Evolutionary conservation across 148 eudicot species (phyloP), one percentile per base, ranked within the genome.

Genomic region (Pouteria glomerata): DNA sequence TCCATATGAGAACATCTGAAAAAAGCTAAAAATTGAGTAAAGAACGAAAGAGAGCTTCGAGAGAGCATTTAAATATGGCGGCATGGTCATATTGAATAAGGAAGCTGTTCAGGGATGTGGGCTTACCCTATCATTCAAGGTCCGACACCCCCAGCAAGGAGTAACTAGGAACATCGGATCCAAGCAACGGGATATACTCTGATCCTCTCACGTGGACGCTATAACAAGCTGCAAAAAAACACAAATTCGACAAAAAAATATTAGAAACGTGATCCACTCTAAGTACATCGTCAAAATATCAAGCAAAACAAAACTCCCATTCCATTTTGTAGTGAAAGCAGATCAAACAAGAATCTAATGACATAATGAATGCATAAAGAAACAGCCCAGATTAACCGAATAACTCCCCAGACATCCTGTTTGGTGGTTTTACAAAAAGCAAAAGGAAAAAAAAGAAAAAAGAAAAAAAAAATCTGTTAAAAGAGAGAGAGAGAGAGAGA

Each of bases 131-230:
- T 68, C 80, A 79, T 57, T 91, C 97, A 57, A 81, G 56, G 53
- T 84, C 93, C 7, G 87, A 52, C 62, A 81, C 79, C 42, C 91
- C 91, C 84, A 95, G 60, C 74, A 86, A 61, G 14, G 89, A 62
- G 71, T 78, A 89, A 82, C 85, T 84, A 45, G 87, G 63, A 71
- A 78, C 94, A 59, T 69, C 85, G 8, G 87, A 81, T 79, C 97
- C 99, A 47, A 92, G 85, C 71, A 85, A 50, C 2, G 97, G 99
- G 58, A 89, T 85, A 73, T 88, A 89, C 72, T 96, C 99, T 2
- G 97, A 96, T 74, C 97, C 97, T 85, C 99, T 88, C 70, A 96
- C 96, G 64, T 87, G 99, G 62, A 92, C 99, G 50, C 96, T 87
- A 62, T 81, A 96, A 82, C 96, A 92, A 80, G 99, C 97, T 96